A percentile compares a stretch with the other conserved stretches of the same genome.
phyloP scores from a whole-genome alignment of 495 filamentous ascomycete genomes.

The Trichoderma virens region DNA sequence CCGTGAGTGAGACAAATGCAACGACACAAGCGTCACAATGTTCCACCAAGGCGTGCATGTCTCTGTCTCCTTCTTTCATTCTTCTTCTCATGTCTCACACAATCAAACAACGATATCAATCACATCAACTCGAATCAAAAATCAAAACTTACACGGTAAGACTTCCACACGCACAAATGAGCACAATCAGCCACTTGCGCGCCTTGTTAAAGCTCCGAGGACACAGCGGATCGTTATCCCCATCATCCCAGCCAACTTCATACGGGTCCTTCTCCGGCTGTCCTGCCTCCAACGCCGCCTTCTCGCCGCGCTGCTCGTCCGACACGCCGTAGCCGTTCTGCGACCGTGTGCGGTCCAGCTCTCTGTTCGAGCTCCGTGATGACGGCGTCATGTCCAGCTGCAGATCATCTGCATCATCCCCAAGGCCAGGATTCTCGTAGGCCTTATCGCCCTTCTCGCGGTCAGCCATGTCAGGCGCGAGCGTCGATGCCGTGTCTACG shows the following conservation, averaged over 20 bases:
- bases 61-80: not conserved
- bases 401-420: constrained; percentile 3
- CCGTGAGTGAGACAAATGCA: not conserved
- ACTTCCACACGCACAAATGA: constrained; percentile 62
- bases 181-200: constrained; percentile 70
- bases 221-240: constrained; percentile 62
- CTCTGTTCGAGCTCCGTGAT: not conserved
- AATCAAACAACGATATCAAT: not conserved
- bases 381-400: constrained; percentile 10
- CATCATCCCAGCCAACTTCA: constrained; percentile 62
- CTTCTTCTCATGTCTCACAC: not conserved
- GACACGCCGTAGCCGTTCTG: constrained; percentile 58
- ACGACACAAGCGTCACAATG: not conserved
- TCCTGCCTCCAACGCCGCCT: constrained; percentile 12
- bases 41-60: not conserved
- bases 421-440: constrained; percentile 1
- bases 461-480: not conserved
- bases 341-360: constrained; percentile 38
- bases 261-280: constrained; percentile 40
- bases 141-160: constrained; percentile 69
- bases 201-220: constrained; percentile 61
- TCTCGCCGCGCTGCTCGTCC: constrained; percentile 29
- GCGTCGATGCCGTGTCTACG: constrained; percentile 7
- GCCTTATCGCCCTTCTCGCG: constrained; percentile 9
- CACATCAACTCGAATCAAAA: not conserved